A percentile compares a stretch with the other conserved stretches of the same genome.
Conservation (phyloP, 2,329 filamentous ascomycete genomes). For the Ophiognomonia clavigignenti-juglandacearum region DNA sequence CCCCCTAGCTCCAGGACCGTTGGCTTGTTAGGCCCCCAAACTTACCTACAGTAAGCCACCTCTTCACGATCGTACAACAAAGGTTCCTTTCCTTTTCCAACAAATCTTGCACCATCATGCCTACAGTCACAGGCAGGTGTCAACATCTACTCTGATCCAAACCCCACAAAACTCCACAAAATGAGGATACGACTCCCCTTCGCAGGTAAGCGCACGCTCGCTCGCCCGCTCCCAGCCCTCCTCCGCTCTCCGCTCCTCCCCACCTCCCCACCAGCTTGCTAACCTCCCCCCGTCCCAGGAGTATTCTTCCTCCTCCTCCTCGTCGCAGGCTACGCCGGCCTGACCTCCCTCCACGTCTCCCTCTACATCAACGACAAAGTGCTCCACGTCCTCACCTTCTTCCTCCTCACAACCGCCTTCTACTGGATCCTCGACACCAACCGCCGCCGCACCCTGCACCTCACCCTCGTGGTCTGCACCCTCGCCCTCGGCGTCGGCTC, state of each 20-base stretch:
- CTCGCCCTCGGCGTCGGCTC: conserved; percentile 65
- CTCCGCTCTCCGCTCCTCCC: background rate
- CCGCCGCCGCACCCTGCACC: conserved; percentile 76
- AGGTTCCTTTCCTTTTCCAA: too few relatives aligned
- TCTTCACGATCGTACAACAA: too few relatives aligned
- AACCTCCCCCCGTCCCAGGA: conserved; percentile 39
- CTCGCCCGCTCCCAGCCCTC: background rate
- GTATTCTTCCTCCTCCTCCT: conserved; percentile 67
- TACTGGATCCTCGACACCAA: conserved; percentile 97
- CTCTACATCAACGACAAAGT: conserved; percentile 78
- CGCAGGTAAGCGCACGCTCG: conserved; percentile 66
- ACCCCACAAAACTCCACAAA: conserved; percentile 14
- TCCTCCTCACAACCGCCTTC: conserved; percentile 79
- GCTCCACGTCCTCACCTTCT: conserved; percentile 84
- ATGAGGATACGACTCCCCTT: conserved; percentile 90
- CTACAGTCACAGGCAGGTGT: background rate
- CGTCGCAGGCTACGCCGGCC: conserved; percentile 72
- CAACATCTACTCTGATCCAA: background rate
- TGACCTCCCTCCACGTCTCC: conserved; percentile 58
- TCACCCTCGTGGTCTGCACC: conserved; percentile 79
- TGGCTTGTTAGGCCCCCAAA: too few relatives aligned
- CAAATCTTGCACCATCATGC: conserved; percentile 3
- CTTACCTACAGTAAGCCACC: too few relatives aligned
- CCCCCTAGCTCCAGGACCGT: too few relatives aligned
- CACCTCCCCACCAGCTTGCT: conserved; percentile 14